Evolutionary conservation across 2,329 filamentous ascomycete species (phyloP).

Genomic region (Alternaria arborescens): DNA sequence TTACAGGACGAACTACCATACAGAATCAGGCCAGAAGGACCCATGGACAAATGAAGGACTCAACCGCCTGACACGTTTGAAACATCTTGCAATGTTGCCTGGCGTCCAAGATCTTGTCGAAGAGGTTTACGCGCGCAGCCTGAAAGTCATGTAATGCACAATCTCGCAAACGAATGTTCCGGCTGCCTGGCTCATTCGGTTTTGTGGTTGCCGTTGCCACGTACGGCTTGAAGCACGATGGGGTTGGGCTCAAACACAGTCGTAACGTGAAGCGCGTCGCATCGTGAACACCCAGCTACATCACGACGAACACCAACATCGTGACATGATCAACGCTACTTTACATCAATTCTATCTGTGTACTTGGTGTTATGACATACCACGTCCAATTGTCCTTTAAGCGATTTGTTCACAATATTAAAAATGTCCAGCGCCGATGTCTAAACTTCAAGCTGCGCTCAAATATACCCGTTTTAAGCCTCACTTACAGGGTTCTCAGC

Average conservation of each 20-base stretch:
- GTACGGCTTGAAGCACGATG: conserved; percentile 31
- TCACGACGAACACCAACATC: conserved; percentile 22
- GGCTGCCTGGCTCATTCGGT: conserved; percentile 16
- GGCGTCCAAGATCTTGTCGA: conserved; percentile 10
- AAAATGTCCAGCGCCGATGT: not conserved
- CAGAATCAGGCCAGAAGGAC: not conserved
- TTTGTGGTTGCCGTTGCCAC: conserved; percentile 12
- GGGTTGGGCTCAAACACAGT: conserved; percentile 41
- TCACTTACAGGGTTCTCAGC: conserved; percentile 34
- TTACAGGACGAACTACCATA: not conserved
- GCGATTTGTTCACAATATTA: not conserved
- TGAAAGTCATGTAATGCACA: conserved; percentile 14
- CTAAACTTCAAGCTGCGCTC: not conserved
- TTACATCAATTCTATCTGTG: not conserved
- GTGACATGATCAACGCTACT: conserved; percentile 1
- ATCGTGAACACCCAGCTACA: conserved; percentile 28
- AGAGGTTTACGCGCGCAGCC: not conserved
- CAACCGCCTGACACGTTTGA: conserved; percentile 19
- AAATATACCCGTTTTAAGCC: conserved; percentile 12
- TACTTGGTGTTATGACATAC: not conserved
- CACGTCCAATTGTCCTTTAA: not conserved
- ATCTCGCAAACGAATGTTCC: conserved; percentile 37
- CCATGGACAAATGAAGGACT: conserved; percentile 17
- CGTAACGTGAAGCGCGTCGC: conserved; percentile 49
- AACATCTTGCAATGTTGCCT: conserved; percentile 17